These are phyloP conservation scores for Diaporthe capsici DNA, from an alignment of 2,329 filamentous ascomycete species.

Conservation along the genomic window DNA sequence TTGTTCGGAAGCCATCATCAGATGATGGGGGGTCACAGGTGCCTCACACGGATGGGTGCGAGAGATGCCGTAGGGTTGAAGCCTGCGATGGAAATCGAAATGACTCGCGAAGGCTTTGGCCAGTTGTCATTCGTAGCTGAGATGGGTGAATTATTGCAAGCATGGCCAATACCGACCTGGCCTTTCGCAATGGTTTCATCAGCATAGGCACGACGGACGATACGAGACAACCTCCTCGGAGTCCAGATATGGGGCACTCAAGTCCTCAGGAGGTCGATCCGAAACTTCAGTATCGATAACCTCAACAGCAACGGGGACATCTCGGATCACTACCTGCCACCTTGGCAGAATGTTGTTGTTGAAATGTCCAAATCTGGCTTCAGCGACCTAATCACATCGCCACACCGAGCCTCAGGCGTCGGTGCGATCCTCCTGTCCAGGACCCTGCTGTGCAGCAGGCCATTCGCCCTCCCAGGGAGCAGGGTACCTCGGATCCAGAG, in stretches of 20 bases:
- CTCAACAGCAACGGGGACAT: neutral
- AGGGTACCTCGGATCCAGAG: slow-evolving; percentile 37
- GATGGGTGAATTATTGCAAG: neutral
- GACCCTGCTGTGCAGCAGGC: slow-evolving; percentile 30
- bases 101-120: slow-evolving; percentile 9
- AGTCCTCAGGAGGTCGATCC: neutral
- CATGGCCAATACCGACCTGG: neutral
- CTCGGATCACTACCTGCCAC: neutral
- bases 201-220: neutral
- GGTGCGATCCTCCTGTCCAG: slow-evolving; percentile 34
- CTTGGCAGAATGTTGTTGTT: neutral
- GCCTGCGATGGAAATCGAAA: slow-evolving; percentile 19
- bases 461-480: slow-evolving; percentile 33
- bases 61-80: slow-evolving; percentile 11
- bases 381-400: slow-evolving; percentile 38
- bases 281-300: neutral
- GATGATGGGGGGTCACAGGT: slow-evolving; percentile 27
- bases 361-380: slow-evolving; percentile 7
- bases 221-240: neutral
- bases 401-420: slow-evolving; percentile 41
- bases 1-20: slow-evolving; percentile 15
- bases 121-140: neutral
- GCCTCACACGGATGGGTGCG: slow-evolving; percentile 3
- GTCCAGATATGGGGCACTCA: neutral
- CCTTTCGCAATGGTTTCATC: slow-evolving; percentile 13